Evolutionary conservation across 441 rosid species (phyloP).

Genomic region (Caryocar brasiliense): DNA sequence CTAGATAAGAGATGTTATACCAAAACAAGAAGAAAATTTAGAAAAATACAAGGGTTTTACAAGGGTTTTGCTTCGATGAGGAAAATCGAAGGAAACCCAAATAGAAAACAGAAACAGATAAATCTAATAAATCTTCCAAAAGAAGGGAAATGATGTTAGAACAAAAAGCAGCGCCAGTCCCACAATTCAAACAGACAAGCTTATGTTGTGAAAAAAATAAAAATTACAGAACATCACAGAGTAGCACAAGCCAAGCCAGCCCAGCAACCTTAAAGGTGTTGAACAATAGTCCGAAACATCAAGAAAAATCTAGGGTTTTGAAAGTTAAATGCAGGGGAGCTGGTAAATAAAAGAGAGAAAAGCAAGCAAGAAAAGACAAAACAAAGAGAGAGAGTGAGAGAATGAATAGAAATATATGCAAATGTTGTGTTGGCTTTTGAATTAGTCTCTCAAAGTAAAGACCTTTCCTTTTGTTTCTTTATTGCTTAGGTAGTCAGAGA

Average conservation of each 20-base stretch:
- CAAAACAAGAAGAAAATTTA: constrained; percentile 4
- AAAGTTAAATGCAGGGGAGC: constrained; percentile 29
- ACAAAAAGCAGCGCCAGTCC: constrained; percentile 10
- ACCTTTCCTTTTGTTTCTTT: constrained; percentile 16
- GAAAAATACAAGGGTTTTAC: constrained; percentile 16
- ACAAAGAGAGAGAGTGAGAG: constrained; percentile 7
- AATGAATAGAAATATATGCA: constrained; percentile 19
- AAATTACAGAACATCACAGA: constrained; percentile 5
- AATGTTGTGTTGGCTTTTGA: constrained; percentile 20
- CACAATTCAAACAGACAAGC: constrained; percentile 10
- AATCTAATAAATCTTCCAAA: constrained; percentile 15
- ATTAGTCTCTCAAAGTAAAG: constrained; percentile 22
- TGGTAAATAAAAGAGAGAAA: constrained; percentile 4
- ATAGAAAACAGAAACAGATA: constrained; percentile 1
- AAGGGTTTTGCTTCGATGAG: constrained; percentile 11
- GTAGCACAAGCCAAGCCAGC: constrained; percentile 4
- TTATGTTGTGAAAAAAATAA: constrained; percentile 1
- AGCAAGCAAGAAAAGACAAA: constrained; percentile 17
- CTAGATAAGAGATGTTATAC: neutral
- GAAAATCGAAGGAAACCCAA: constrained; percentile 22
- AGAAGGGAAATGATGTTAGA: constrained; percentile 5
- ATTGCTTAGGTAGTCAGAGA: neutral
- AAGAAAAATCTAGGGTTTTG: constrained; percentile 46
- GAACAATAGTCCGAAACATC: constrained; percentile 1
- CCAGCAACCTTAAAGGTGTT: neutral